A percentile compares a stretch with the other conserved stretches of the same genome.
phyloP scores from a whole-genome alignment of 768 basidiomycete species.

The Suillus alpinus region DNA sequence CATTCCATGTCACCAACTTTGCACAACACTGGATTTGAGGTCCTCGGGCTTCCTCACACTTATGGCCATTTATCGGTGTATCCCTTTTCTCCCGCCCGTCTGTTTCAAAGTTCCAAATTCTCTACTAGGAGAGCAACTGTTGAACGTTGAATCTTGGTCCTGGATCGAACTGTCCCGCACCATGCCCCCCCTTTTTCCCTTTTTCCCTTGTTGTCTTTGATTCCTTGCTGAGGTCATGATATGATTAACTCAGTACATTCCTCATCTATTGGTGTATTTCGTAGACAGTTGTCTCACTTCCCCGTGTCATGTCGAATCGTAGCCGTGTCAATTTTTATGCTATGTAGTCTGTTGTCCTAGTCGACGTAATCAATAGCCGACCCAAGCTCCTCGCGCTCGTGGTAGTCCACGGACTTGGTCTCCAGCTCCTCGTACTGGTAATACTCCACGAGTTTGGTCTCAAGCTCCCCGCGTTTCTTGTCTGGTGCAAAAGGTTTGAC shows the following conservation, averaged over 20 bases:
- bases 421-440: neutral
- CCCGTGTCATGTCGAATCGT: neutral
- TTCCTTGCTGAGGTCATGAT: neutral
- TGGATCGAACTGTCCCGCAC: neutral
- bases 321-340: neutral
- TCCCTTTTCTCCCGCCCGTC: neutral
- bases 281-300: neutral
- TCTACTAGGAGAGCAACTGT: neutral
- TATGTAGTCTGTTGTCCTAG: neutral
- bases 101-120: neutral
- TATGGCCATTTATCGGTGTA: conserved; percentile 40
- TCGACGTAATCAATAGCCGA: neutral
- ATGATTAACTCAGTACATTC: neutral
- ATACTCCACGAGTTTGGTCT: neutral
- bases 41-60: conserved; percentile 78
- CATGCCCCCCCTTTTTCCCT: neutral
- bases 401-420: no score
- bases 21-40: conserved; percentile 84
- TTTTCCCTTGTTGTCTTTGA: neutral
- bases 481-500: neutral
- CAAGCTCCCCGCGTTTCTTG: neutral
- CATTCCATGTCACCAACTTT: conserved; percentile 91
- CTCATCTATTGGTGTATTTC: neutral
- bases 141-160: no score
- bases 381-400: neutral